Conservation (phyloP, 139 green algal genomes). For the Micromonas commoda region DNA sequence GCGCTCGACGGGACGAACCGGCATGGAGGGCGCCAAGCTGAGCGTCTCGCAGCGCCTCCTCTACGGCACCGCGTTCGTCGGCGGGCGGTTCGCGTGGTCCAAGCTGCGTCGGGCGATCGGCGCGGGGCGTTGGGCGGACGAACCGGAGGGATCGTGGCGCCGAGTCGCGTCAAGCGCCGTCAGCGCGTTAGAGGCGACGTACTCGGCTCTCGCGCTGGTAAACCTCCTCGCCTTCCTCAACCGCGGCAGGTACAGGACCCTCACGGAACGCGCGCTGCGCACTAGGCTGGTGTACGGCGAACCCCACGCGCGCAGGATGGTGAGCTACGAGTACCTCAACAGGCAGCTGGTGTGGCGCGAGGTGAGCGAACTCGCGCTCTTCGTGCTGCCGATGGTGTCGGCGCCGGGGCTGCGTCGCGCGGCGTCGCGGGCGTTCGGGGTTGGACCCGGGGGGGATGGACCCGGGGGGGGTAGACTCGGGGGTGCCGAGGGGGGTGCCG, state of each 20-base stretch:
- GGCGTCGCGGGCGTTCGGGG: background rate
- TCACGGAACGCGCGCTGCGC: conserved; percentile 61
- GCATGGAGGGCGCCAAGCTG: background rate
- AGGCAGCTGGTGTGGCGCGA: conserved; percentile 74
- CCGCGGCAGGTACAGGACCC: conserved; percentile 61
- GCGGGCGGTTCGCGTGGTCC: background rate
- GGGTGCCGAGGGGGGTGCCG: background rate
- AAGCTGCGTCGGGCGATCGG: background rate
- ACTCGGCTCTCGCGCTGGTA: conserved; percentile 40
- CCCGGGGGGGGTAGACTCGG: background rate
- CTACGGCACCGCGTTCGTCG: background rate
- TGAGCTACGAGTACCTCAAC: conserved; percentile 86
- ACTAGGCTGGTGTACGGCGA: conserved; percentile 62
- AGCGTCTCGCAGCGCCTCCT: background rate
- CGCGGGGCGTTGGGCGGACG: background rate
- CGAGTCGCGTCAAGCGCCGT: background rate
- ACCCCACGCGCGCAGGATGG: conserved; percentile 52
- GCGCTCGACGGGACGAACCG: too few species aligned
- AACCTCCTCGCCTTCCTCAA: conserved; percentile 66
- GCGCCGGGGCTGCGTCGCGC: conserved; percentile 33
- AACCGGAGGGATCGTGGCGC: conserved; percentile 32
- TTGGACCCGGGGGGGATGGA: background rate
- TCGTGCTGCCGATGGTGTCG: conserved; percentile 63
- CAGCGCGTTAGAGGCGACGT: conserved; percentile 31
- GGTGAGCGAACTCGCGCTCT: conserved; percentile 68